These are phyloP conservation scores for Lachancea fermentati DNA, from an alignment of 805 yeast genomes.

Conservation along the genomic window DNA sequence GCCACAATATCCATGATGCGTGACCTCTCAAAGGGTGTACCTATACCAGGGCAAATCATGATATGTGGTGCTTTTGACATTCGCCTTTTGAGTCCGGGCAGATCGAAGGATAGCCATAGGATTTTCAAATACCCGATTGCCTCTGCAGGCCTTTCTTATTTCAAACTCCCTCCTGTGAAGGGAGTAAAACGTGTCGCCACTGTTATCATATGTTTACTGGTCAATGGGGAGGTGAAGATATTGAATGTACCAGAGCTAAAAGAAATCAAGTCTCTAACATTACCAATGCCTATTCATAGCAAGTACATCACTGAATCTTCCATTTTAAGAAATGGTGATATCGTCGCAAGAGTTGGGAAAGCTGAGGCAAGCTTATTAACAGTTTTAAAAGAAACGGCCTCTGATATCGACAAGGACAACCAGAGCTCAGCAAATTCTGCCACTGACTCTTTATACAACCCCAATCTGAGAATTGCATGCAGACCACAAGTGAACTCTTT, in stretches of 20 bases:
- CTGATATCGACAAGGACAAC: constrained; percentile 30
- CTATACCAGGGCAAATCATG: constrained; percentile 57
- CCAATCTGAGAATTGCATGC: constrained; percentile 59
- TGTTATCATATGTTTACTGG: constrained; percentile 40
- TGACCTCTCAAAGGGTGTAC: constrained; percentile 53
- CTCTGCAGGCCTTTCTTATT: constrained; percentile 47
- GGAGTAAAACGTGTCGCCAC: constrained; percentile 38
- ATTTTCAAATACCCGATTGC: constrained; percentile 44
- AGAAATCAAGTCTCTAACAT: constrained; percentile 46
- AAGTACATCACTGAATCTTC: constrained; percentile 40
- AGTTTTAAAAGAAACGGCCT: constrained; percentile 41
- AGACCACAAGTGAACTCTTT: constrained; percentile 76
- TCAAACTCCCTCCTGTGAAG: constrained; percentile 20
- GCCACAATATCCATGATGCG: constrained; percentile 57
- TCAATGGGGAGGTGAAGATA: constrained; percentile 43
- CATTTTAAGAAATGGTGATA: constrained; percentile 49
- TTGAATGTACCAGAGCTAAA: constrained; percentile 55
- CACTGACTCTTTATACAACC: constrained; percentile 66
- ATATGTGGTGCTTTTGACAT: constrained; percentile 54
- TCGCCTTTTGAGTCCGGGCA: constrained; percentile 55
- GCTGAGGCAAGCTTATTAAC: constrained; percentile 51
- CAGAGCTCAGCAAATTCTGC: constrained; percentile 6
- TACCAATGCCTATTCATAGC: constrained; percentile 40
- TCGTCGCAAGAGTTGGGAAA: constrained; percentile 49
- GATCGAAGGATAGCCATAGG: constrained; percentile 58